Evolutionary conservation across 768 basidiomycete genomes (phyloP).

Genomic region (Lactarius sanguifluus): DNA sequence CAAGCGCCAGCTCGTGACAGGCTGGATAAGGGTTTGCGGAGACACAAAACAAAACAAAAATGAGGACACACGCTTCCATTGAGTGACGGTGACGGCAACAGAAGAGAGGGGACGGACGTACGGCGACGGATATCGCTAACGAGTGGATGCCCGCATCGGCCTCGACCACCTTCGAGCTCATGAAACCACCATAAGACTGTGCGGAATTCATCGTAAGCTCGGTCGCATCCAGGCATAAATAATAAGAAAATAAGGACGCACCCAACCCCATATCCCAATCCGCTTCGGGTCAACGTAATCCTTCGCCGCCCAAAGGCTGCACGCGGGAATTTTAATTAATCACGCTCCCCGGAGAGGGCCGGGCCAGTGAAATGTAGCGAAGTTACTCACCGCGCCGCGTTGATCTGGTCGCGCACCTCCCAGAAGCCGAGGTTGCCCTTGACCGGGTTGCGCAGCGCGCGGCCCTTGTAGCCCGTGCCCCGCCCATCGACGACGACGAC

Average conservation of each 20-base stretch:
- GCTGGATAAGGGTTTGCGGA: constrained; percentile 42
- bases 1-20: constrained; percentile 83
- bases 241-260: constrained; percentile 40
- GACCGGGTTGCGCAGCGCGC: constrained; percentile 82
- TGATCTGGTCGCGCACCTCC: constrained; percentile 89
- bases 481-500: constrained; percentile 89
- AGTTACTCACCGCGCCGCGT: constrained; percentile 69
- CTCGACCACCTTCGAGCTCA: constrained; percentile 92
- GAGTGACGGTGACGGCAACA: not conserved
- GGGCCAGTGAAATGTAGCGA: constrained; percentile 17
- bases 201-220: constrained; percentile 5
- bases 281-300: constrained; percentile 84
- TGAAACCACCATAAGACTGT: constrained; percentile 95
- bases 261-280: constrained; percentile 99
- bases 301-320: constrained; percentile 79
- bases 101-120: constrained; percentile 41
- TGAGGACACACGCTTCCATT: not conserved
- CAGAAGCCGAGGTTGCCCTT: constrained; percentile 84
- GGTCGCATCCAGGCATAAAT: not conserved
- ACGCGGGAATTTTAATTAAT: not conserved
- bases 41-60: not conserved
- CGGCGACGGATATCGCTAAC: constrained; percentile 88
- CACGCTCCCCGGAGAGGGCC: not conserved
- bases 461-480: constrained; percentile 90
- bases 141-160: constrained; percentile 87